Evolutionary conservation across 1,284 basidiomycete species (phyloP).

Genomic region (Ustilago loliicola): DNA sequence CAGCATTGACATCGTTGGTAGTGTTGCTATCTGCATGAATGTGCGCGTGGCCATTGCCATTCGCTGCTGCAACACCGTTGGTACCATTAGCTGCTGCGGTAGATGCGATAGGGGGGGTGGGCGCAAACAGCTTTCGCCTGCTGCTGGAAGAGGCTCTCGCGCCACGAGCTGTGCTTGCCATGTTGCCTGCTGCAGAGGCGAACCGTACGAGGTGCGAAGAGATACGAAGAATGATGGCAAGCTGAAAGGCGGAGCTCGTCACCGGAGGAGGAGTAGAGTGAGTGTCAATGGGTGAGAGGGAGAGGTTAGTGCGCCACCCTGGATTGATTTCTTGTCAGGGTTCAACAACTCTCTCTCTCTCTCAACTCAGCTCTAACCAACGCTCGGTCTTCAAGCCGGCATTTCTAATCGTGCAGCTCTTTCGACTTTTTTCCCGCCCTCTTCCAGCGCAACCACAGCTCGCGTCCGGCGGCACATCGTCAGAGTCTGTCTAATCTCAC

Average conservation of each 20-base stretch:
- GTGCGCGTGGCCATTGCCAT: no score
- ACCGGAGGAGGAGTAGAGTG: background rate
- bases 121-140: constrained; percentile 48
- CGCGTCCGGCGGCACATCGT: background rate
- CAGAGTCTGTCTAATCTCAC: no score
- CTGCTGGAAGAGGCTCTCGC: constrained; percentile 14
- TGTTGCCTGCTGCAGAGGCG: background rate
- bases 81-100: constrained; percentile 3
- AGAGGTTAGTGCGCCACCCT: background rate
- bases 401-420: constrained; percentile 18
- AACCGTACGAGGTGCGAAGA: background rate
- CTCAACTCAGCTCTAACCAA: no score
- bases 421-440: background rate
- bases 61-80: background rate
- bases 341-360: no score
- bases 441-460: no score
- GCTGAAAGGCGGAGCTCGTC: no score
- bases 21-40: background rate
- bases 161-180: constrained; percentile 10
- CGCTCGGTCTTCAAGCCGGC: constrained; percentile 4
- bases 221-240: background rate
- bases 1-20: background rate
- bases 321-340: constrained; percentile 3
- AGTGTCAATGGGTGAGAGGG: background rate
- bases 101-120: constrained; percentile 41